Conservation (phyloP, 768 basidiomycete species). For the Clathrus columnatus region DNA sequence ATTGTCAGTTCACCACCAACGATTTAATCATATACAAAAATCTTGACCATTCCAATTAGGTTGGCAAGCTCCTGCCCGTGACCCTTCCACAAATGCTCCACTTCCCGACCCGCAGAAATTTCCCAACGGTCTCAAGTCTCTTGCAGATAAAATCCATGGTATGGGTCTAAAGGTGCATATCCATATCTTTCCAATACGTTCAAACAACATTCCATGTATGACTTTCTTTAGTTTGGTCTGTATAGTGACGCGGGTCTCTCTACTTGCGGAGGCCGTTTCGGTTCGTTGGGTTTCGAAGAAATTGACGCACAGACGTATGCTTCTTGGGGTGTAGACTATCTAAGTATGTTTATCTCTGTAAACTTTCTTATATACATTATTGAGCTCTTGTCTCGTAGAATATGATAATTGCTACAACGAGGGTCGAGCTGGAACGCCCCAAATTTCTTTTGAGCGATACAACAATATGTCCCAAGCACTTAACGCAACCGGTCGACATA, state of each 20-base stretch:
- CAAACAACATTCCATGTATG: background rate
- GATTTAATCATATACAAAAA: background rate
- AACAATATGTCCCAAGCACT: slow-evolving; percentile 30
- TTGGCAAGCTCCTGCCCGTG: slow-evolving; percentile 25
- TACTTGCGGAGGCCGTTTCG: slow-evolving; percentile 18
- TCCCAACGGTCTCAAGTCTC: slow-evolving; percentile 22
- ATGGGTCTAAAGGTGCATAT: slow-evolving; percentile 25
- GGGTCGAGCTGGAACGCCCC: slow-evolving; percentile 27
- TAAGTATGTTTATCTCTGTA: background rate
- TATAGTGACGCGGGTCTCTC: slow-evolving; percentile 29
- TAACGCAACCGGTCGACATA: slow-evolving; percentile 30
- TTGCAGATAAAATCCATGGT: slow-evolving; percentile 26
- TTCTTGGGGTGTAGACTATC: slow-evolving; percentile 34
- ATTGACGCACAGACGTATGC: slow-evolving; percentile 41
- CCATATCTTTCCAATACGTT: too few species aligned
- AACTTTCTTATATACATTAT: background rate
- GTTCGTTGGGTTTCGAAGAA: slow-evolving; percentile 37
- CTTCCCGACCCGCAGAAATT: slow-evolving; percentile 24
- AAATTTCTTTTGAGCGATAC: slow-evolving; percentile 28
- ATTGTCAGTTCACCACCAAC: slow-evolving; percentile 26
- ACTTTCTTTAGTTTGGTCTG: slow-evolving; percentile 24
- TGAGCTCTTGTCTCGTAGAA: slow-evolving; percentile 14
- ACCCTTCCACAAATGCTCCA: slow-evolving; percentile 23
- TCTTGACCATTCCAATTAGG: slow-evolving; percentile 14
- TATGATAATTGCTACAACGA: slow-evolving; percentile 36